Evolutionary conservation across 2,329 filamentous ascomycete species (phyloP), one percentile per base, ranked within the genome.

Genomic region (Talaromyces sp.): DNA sequence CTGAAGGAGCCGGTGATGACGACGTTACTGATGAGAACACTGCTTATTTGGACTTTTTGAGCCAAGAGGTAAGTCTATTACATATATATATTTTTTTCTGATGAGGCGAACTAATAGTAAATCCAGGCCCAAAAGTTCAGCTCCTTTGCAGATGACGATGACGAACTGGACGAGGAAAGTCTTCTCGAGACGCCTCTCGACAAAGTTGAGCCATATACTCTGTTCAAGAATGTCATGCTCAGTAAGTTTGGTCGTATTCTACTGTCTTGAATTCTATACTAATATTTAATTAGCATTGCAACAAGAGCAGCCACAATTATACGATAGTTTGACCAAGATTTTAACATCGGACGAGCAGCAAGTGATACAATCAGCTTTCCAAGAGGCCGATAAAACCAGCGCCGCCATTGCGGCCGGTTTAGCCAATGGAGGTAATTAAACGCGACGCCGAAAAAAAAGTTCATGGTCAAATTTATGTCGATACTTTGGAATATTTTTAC

Each of bases 1-100:
- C 86, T 31, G 90, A 91, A 65, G 78, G 76, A 31, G 81, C 83
- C 54, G 81, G 76, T 47, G 85, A 85, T 59, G 76, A 75, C 3
- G 89, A 96, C 64, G 83, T 87, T 69, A 90, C 92, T 71, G 94
- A 97, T 69, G 94, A 98, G 78, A 95, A 91, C 74, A 89, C 90
- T 28, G 92, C 94, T 5, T 99, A 99, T 74, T 85, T 99, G 54
- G 93, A 98, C 68, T 99, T 99, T 81, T 79, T 99, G 31, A 96
- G 94, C 69, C 90, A 96, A 74, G 94, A 98, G 82, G 89, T 88
- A 73, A 74, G 59, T 34, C 23, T 30, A 31, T 60, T 28, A 4
- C 14, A 14, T 30, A 28, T 14, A 27, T 27, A 5, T 36, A 27
- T 10, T 47, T 54, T 54, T 4, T 44, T 10, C 7, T 23, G 5